Evolutionary conservation across 345 rosid species (phyloP).

Genomic region (Leavenworthia alabamica): DNA sequence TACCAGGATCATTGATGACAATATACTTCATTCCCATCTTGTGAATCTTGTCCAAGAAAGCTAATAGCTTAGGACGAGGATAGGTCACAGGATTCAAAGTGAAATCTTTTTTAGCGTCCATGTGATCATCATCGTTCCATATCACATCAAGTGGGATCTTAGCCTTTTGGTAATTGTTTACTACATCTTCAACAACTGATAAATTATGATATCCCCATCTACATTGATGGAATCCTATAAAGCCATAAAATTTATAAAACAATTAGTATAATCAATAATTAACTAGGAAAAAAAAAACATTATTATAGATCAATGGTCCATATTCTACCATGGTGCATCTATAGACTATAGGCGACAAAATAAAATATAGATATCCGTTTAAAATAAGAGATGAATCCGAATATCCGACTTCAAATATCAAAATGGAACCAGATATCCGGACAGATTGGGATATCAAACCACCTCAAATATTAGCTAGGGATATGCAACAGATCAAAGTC

Average conservation of each 20-base stretch:
- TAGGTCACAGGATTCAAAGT: conserved; percentile 61
- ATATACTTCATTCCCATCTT: conserved; percentile 84
- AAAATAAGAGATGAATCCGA: too few relatives aligned
- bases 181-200: conserved; percentile 93
- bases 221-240: conserved; percentile 95
- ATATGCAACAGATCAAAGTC: too few relatives aligned
- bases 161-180: conserved; percentile 70
- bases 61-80: conserved; percentile 71
- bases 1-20: conserved; percentile 76
- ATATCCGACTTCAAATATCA: too few relatives aligned
- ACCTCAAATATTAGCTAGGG: too few relatives aligned
- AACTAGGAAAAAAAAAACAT: not conserved
- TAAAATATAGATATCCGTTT: too few relatives aligned
- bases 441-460: too few relatives aligned
- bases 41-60: conserved; percentile 80
- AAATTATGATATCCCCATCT: conserved; percentile 97
- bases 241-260: too few relatives aligned
- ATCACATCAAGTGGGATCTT: conserved; percentile 90
- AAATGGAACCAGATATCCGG: too few relatives aligned
- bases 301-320: conserved; percentile 13
- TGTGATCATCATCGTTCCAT: conserved; percentile 98
- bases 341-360: conserved; percentile 22
- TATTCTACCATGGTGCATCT: too few relatives aligned
- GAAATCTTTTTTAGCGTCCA: conserved; percentile 93
- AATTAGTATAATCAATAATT: not conserved